Conservation (phyloP, 345 rosid species). For the Citrus medica region DNA sequence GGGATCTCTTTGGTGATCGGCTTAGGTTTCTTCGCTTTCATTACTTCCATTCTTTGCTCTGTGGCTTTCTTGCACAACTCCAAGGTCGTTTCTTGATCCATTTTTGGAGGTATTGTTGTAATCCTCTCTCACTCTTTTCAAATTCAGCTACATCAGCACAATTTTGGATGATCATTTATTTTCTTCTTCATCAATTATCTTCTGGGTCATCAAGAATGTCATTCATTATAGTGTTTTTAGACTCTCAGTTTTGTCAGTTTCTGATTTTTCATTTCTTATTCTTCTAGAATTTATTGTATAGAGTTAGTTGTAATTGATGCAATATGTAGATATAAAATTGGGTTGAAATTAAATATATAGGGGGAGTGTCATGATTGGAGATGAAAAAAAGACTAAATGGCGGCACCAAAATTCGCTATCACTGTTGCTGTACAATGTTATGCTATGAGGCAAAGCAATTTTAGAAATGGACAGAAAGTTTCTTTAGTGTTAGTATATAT, state of each 20-base stretch:
- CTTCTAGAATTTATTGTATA: not conserved
- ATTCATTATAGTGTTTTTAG: not conserved
- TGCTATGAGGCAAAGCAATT: not conserved
- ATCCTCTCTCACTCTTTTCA: not conserved
- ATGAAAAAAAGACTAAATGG: not conserved
- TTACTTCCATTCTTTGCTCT: constrained; percentile 70
- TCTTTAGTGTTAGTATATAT: not conserved
- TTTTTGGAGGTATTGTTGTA: not conserved
- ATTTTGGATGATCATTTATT: not conserved
- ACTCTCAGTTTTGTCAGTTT: not conserved
- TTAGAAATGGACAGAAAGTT: not conserved
- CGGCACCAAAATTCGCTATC: not conserved
- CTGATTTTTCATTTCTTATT: not conserved
- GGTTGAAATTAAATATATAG: not conserved
- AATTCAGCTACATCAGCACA: not conserved
- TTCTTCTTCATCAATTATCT: not conserved
- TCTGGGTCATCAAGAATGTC: not conserved
- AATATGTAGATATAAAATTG: not conserved
- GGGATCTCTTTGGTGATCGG: constrained; percentile 75
- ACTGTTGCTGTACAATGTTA: too few species aligned
- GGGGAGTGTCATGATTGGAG: not conserved
- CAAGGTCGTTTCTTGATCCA: constrained; percentile 38
- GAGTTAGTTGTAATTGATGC: not conserved
- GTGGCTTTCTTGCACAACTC: constrained; percentile 76
- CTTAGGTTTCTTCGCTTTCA: constrained; percentile 62